A percentile compares a stretch with the other conserved stretches of the same genome.
These are phyloP conservation scores for Phanerochaete carnosa DNA, from an alignment of 768 basidiomycete genomes.

Conservation along the genomic window DNA sequence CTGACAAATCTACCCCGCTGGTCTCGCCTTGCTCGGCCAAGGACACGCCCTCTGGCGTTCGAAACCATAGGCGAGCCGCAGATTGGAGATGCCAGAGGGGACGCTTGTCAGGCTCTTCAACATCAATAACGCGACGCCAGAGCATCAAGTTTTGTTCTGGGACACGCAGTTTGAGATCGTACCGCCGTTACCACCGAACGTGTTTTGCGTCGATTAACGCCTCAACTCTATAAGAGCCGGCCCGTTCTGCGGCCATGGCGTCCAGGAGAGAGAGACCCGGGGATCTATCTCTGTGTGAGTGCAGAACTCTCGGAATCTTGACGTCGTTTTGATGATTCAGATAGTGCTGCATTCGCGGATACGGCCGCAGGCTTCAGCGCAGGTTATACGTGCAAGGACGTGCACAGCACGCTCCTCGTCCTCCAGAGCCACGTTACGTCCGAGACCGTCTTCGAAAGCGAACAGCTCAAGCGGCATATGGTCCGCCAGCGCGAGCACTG, in stretches of 20 bases:
- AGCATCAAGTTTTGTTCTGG: neutral
- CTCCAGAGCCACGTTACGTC: neutral
- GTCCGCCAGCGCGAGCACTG: neutral
- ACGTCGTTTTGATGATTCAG: neutral
- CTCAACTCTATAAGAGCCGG: neutral
- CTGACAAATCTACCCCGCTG: neutral
- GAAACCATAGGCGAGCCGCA: neutral
- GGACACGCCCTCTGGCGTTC: slow-evolving; percentile 3
- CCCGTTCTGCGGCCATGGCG: neutral
- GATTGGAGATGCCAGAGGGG: slow-evolving; percentile 1
- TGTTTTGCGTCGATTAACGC: neutral
- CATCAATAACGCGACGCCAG: neutral
- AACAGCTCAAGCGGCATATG: neutral
- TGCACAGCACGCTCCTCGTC: neutral
- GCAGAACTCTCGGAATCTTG: neutral
- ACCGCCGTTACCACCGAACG: neutral
- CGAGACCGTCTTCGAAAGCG: neutral
- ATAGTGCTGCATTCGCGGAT: neutral
- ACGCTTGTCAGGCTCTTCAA: slow-evolving; percentile 8
- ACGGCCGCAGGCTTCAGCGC: neutral
- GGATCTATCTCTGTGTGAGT: neutral
- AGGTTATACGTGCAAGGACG: neutral
- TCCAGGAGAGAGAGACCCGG: neutral
- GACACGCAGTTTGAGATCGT: neutral
- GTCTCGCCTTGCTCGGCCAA: neutral